A percentile compares a stretch with the other conserved stretches of the same genome.
phyloP scores from a whole-genome alignment of 345 rosid genomes.

The Euphorbia tirucalli region DNA sequence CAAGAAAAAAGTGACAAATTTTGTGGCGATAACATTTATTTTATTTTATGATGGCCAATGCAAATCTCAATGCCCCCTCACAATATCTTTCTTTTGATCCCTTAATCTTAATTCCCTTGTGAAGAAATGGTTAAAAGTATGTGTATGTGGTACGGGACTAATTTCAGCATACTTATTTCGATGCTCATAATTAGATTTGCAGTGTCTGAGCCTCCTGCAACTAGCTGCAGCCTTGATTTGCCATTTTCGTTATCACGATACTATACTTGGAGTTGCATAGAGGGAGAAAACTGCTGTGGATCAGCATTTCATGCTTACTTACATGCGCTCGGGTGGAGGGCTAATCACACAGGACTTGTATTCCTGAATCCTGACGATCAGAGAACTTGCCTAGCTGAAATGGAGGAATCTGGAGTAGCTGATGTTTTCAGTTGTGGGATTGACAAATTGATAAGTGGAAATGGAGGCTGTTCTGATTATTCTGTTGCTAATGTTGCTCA shows the following conservation, averaged over 20 bases:
- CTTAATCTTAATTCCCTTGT: not conserved
- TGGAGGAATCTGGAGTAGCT: slow-evolving; percentile 18
- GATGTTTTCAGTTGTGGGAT: slow-evolving; percentile 37
- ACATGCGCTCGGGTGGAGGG: slow-evolving; percentile 27
- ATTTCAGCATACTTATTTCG: slow-evolving; percentile 18
- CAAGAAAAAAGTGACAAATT: not conserved
- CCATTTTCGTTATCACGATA: not conserved
- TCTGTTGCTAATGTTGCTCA: slow-evolving; percentile 31
- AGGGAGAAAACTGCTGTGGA: slow-evolving; percentile 34
- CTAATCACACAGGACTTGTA: slow-evolving; percentile 37
- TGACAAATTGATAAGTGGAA: slow-evolving; percentile 39
- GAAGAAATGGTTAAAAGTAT: not conserved
- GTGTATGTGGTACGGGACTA: not conserved
- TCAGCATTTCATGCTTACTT: slow-evolving; percentile 32
- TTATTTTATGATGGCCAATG: not conserved
- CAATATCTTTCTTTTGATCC: not conserved
- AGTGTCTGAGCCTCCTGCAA: slow-evolving; percentile 21
- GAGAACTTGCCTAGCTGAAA: slow-evolving; percentile 27
- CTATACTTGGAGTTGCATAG: slow-evolving; percentile 18
- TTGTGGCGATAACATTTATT: not conserved
- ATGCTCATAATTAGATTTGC: slow-evolving; percentile 1
- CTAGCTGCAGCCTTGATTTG: slow-evolving; percentile 28
- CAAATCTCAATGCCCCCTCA: not conserved
- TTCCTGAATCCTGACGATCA: slow-evolving; percentile 36
- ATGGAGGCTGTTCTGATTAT: slow-evolving; percentile 41